phyloP scores from a whole-genome alignment of 140 eudicot species.

The Anethum foeniculum region DNA sequence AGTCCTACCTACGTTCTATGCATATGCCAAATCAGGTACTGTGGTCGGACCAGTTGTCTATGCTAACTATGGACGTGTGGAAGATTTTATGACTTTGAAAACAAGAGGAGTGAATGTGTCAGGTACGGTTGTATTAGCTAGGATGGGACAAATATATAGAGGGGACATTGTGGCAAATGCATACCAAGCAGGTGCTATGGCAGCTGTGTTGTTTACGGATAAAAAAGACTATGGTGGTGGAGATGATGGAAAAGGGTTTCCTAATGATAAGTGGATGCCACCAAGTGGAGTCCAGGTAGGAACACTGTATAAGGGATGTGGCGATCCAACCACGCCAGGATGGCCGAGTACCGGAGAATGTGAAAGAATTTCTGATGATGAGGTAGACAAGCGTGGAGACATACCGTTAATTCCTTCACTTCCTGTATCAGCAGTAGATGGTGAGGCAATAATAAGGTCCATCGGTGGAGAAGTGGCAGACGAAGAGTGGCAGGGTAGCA shows the following conservation, averaged over 20 bases:
- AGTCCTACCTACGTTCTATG: constrained; percentile 67
- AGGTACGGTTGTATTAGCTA: constrained; percentile 45
- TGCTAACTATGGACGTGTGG: constrained; percentile 76
- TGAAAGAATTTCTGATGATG: constrained; percentile 56
- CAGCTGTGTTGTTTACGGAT: constrained; percentile 56
- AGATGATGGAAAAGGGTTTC: constrained; percentile 52
- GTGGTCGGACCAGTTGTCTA: constrained; percentile 57
- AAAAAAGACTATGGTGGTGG: constrained; percentile 77
- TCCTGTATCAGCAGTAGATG: constrained; percentile 74
- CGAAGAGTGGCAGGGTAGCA: constrained; percentile 76
- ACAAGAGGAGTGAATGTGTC: constrained; percentile 39
- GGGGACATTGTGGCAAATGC: constrained; percentile 77
- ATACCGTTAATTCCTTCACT: constrained; percentile 71
- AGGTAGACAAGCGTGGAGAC: constrained; percentile 61
- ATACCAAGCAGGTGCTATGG: constrained; percentile 51
- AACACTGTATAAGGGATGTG: constrained; percentile 53
- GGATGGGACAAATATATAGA: constrained; percentile 62
- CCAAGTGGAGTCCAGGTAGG: constrained; percentile 92
- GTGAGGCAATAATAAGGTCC: constrained; percentile 49
- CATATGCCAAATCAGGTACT: constrained; percentile 56
- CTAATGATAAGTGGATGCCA: constrained; percentile 82
- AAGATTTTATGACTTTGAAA: constrained; percentile 35
- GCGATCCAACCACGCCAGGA: constrained; percentile 87
- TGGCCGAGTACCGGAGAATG: constrained; percentile 67
- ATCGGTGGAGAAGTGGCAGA: constrained; percentile 63